phyloP scores from a whole-genome alignment of 1,284 basidiomycete species.

The Leccinum cinnamomeum region DNA sequence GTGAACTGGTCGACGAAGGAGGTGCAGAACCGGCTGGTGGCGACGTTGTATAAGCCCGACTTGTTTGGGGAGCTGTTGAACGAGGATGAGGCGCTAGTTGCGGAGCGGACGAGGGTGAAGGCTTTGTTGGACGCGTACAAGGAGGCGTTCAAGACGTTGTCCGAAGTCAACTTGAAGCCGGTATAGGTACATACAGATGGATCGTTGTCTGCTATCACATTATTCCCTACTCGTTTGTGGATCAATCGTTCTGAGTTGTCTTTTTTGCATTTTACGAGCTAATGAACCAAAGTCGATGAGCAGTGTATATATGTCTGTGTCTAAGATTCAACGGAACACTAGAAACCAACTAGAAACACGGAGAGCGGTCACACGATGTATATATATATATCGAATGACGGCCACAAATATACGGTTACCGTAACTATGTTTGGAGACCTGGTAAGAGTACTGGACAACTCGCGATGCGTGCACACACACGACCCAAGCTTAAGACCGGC shows the following conservation, averaged over 20 bases:
- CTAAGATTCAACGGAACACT: slow-evolving; percentile 14
- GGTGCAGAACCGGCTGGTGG: slow-evolving; percentile 94
- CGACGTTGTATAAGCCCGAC: slow-evolving; percentile 91
- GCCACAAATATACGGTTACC: slow-evolving; percentile 22
- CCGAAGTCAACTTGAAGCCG: slow-evolving; percentile 73
- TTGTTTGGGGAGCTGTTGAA: slow-evolving; percentile 90
- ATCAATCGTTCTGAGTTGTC: not conserved
- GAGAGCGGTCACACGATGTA: slow-evolving; percentile 5
- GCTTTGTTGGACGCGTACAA: slow-evolving; percentile 94
- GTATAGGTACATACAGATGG: slow-evolving; percentile 37
- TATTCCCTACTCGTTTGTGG: not conserved
- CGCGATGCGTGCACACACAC: not conserved
- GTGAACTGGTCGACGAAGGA: slow-evolving; percentile 97
- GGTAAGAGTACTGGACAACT: slow-evolving; percentile 15
- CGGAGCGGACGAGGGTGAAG: slow-evolving; percentile 93
- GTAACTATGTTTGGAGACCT: slow-evolving; percentile 13
- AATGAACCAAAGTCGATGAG: not conserved
- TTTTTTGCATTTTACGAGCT: not conserved
- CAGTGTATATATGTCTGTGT: slow-evolving; percentile 1
- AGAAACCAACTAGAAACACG: not conserved
- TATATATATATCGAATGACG: slow-evolving; percentile 12
- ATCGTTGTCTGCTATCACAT: not conserved
- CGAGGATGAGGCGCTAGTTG: slow-evolving; percentile 94
- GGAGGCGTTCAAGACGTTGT: slow-evolving; percentile 90
- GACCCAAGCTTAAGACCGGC: not conserved